Evolutionary conservation across 1,284 basidiomycete species (phyloP).

Genomic region (Microbotryum violaceum): DNA sequence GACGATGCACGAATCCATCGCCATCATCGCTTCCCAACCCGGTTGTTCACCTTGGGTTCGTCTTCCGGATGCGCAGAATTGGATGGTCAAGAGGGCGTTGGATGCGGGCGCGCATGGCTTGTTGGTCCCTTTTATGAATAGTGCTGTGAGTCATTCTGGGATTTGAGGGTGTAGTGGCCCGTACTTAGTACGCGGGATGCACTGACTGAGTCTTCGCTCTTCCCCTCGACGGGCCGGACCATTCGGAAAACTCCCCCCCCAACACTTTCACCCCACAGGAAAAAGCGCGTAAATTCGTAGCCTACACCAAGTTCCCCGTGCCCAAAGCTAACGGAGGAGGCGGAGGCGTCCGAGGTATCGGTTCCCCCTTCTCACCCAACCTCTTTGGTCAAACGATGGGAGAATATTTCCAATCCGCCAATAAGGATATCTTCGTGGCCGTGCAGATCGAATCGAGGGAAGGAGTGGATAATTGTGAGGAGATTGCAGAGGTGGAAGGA

Average conservation of each 20-base stretch:
- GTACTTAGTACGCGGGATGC: no score
- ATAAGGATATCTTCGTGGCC: slow-evolving; percentile 36
- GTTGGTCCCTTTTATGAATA: slow-evolving; percentile 38
- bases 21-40: slow-evolving; percentile 28
- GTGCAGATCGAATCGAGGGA: slow-evolving; percentile 40
- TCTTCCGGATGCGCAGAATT: slow-evolving; percentile 38
- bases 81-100: slow-evolving; percentile 41
- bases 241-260: no score
- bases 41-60: slow-evolving; percentile 41
- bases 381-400: slow-evolving; percentile 35
- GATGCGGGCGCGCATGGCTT: slow-evolving; percentile 41
- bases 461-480: slow-evolving; percentile 38
- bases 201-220: no score
- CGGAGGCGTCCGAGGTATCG: slow-evolving; percentile 36
- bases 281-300: slow-evolving; percentile 31
- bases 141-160: slow-evolving; percentile 22
- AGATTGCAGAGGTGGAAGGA: slow-evolving; percentile 38
- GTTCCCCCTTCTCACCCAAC: slow-evolving; percentile 37
- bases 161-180: neutral
- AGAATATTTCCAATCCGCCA: slow-evolving; percentile 36
- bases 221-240: no score
- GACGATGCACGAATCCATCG: slow-evolving; percentile 35
- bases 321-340: slow-evolving; percentile 4
- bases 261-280: slow-evolving; percentile 1
- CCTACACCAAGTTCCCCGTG: slow-evolving; percentile 31